Evolutionary conservation across 192 early-diverging fungal species (phyloP).

Genomic region (Dissophora globulifera): DNA sequence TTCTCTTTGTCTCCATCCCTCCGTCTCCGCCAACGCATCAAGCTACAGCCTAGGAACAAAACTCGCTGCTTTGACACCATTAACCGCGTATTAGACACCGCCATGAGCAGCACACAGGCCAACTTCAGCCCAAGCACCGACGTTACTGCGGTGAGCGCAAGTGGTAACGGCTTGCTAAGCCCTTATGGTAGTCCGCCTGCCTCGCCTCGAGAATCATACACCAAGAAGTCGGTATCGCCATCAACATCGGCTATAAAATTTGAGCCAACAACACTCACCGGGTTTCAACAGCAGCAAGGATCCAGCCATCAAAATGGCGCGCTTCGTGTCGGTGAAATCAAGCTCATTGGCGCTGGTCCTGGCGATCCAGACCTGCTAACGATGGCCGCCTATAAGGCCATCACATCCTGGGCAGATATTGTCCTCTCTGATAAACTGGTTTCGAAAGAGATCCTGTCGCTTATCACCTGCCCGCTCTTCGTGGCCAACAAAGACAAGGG

Average conservation of each 20-base stretch:
- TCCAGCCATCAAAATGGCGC: not conserved
- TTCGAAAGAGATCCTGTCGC: constrained; percentile 66
- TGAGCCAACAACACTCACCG: not conserved
- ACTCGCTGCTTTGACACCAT: too few relatives aligned
- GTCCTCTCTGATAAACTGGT: constrained; percentile 88
- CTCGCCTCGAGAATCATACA: constrained; percentile 20
- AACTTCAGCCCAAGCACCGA: not conserved
- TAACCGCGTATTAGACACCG: too few relatives aligned
- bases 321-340: constrained; percentile 58
- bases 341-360: constrained; percentile 87
- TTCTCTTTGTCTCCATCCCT: too few relatives aligned
- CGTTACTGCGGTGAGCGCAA: too few relatives aligned
- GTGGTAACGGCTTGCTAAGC: constrained; percentile 5
- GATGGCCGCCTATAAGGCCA: constrained; percentile 70
- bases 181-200: constrained; percentile 44
- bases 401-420: constrained; percentile 78
- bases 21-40: too few relatives aligned
- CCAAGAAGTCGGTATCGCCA: not conserved
- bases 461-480: constrained; percentile 61
- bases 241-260: not conserved
- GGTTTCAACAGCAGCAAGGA: not conserved
- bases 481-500: constrained; percentile 83
- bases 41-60: too few relatives aligned
- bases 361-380: constrained; percentile 89
- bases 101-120: not conserved